Conservation (phyloP, 2,329 filamentous ascomycete species). For the Amphichorda felina region DNA sequence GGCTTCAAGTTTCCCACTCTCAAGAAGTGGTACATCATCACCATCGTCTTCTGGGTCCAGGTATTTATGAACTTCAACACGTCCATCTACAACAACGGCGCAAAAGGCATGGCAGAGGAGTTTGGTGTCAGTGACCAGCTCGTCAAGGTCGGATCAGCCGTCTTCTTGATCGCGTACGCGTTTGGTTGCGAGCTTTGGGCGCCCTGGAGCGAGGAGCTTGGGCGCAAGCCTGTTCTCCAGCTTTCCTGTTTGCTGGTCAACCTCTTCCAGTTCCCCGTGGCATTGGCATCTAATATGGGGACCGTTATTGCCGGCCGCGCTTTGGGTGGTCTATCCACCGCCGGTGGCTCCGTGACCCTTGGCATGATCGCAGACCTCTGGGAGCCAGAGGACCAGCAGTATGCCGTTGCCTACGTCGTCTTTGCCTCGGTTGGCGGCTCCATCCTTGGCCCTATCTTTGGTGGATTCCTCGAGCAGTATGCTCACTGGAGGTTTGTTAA, state of each 20-base stretch:
- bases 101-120: conserved; percentile 51
- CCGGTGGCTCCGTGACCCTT: conserved; percentile 57
- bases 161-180: conserved; percentile 70
- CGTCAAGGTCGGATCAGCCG: conserved; percentile 61
- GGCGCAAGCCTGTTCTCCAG: conserved; percentile 65
- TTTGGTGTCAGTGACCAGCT: conserved; percentile 57
- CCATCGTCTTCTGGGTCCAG: conserved; percentile 61
- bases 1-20: conserved; percentile 46
- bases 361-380: conserved; percentile 68
- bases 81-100: conserved; percentile 59
- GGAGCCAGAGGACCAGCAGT: conserved; percentile 61
- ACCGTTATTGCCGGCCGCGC: conserved; percentile 57
- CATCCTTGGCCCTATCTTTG: conserved; percentile 65
- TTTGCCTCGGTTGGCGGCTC: conserved; percentile 72
- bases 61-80: conserved; percentile 74
- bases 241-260: conserved; percentile 64
- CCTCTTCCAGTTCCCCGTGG: conserved; percentile 62
- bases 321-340: conserved; percentile 58
- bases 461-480: conserved; percentile 59
- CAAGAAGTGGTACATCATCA: conserved; percentile 64
- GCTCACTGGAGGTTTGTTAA: conserved; percentile 51
- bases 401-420: conserved; percentile 64
- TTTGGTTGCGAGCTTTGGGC: conserved; percentile 86
- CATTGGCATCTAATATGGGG: conserved; percentile 59
- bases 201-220: conserved; percentile 76